phyloP scores from a whole-genome alignment of 1,284 basidiomycete genomes.

The Chalciporus piperatoides region DNA sequence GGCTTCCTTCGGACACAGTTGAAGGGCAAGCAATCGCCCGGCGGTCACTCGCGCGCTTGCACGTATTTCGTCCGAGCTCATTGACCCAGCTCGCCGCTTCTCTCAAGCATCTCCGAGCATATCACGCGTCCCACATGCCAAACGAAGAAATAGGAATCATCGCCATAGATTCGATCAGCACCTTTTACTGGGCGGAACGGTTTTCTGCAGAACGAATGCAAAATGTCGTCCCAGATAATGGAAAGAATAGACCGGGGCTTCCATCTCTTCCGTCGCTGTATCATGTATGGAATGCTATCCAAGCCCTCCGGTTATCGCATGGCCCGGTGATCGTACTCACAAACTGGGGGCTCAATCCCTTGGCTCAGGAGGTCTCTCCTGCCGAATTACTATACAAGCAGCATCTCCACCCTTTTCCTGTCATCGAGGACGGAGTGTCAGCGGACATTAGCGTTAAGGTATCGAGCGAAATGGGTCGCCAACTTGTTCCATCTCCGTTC shows the following conservation, averaged over 20 bases:
- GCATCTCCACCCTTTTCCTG: conserved; percentile 49
- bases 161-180: conserved; percentile 69
- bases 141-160: conserved; percentile 56
- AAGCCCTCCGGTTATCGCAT: conserved; percentile 49
- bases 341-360: conserved; percentile 58
- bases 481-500: conserved; percentile 20
- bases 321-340: conserved; percentile 54
- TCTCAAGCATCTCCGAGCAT: conserved; percentile 54
- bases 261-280: conserved; percentile 36
- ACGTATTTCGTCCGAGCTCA: conserved; percentile 64
- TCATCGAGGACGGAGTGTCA: conserved; percentile 14
- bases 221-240: conserved; percentile 17
- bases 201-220: conserved; percentile 56
- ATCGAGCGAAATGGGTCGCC: conserved; percentile 8
- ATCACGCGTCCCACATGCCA: conserved; percentile 48
- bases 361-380: conserved; percentile 21
- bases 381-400: conserved; percentile 44
- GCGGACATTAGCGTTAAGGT: conserved; percentile 18
- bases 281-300: conserved; percentile 47
- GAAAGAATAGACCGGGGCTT: conserved; percentile 13
- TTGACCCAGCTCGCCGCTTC: conserved; percentile 65
- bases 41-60: conserved; percentile 50
- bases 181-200: conserved; percentile 76
- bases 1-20: conserved; percentile 13
- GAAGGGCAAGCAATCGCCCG: conserved; percentile 34